These are phyloP conservation scores for Akanthomyces muscarius DNA, from an alignment of 2,329 filamentous ascomycete genomes.

Conservation along the genomic window DNA sequence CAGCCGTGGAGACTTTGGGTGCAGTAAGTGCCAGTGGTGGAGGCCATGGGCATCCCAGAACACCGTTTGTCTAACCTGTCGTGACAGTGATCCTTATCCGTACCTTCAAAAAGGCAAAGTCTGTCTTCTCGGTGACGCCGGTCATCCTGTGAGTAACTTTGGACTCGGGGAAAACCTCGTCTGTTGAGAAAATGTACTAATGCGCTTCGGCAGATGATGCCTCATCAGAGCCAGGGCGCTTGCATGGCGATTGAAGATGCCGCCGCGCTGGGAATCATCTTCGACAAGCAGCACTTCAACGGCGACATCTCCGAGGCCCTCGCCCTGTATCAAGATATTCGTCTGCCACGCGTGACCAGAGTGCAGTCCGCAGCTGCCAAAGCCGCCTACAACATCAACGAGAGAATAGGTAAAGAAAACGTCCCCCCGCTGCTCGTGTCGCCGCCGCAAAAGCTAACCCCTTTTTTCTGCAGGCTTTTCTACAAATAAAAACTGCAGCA, in stretches of 20 bases:
- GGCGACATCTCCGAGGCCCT: constrained; percentile 47
- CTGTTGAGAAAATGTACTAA: background rate
- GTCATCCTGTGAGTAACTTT: constrained; percentile 48
- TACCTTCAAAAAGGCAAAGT: constrained; percentile 49
- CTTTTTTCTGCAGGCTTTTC: constrained; percentile 49
- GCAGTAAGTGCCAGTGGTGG: constrained; percentile 35
- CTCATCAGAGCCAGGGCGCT: constrained; percentile 65
- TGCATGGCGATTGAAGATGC: constrained; percentile 67
- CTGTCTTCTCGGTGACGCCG: constrained; percentile 63
- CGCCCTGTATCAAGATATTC: constrained; percentile 47
- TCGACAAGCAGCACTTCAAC: constrained; percentile 43
- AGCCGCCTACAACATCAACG: constrained; percentile 59
- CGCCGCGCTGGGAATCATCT: constrained; percentile 58
- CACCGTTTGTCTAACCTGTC: background rate
- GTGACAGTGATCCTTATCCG: constrained; percentile 48
- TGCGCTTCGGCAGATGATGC: constrained; percentile 54
- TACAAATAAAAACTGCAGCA: constrained; percentile 50
- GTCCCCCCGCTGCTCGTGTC: no score
- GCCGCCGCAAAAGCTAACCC: no score
- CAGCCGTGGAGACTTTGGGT: constrained; percentile 60
- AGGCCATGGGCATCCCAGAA: no score
- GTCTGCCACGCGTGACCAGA: constrained; percentile 50
- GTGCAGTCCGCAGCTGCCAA: constrained; percentile 56
- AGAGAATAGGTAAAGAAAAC: constrained; percentile 48
- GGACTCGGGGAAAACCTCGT: no score